Evolutionary conservation across 2,329 filamentous ascomycete species (phyloP).

Genomic region (Clonostachys rhizophaga): DNA sequence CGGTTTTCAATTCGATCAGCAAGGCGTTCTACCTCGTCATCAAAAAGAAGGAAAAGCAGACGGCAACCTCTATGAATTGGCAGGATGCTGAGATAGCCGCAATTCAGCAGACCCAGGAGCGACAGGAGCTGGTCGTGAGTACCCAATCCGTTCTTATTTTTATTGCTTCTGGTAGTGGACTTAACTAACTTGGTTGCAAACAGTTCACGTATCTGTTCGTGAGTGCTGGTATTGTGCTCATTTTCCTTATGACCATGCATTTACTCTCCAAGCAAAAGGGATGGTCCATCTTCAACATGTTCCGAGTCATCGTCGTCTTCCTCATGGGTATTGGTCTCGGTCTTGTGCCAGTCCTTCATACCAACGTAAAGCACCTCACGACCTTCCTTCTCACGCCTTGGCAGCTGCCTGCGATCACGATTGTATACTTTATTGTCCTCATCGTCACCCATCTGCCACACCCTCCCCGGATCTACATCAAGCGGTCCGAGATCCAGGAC

Average conservation of each 20-base stretch:
- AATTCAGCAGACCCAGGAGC: neutral
- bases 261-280: conserved; percentile 19
- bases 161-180: neutral
- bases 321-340: conserved; percentile 19
- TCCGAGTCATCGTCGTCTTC: conserved; percentile 18
- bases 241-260: conserved; percentile 22
- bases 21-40: conserved; percentile 4
- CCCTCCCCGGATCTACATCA: neutral
- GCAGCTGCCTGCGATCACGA: conserved; percentile 23
- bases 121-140: conserved; percentile 8
- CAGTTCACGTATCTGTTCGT: conserved; percentile 26
- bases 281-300: conserved; percentile 22
- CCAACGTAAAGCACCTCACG: conserved; percentile 3
- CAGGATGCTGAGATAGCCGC: conserved; percentile 7
- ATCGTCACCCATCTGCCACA: conserved; percentile 17
- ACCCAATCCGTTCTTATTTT: conserved; percentile 9
- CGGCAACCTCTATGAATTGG: conserved; percentile 9
- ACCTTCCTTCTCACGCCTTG: conserved; percentile 18
- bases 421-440: conserved; percentile 25
- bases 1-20: conserved; percentile 4
- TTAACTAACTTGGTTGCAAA: neutral
- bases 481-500: neutral
- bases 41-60: neutral
- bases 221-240: conserved; percentile 17
- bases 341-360: conserved; percentile 16